Conservation (phyloP, 768 basidiomycete genomes). For the Lactarius sanguifluus region DNA sequence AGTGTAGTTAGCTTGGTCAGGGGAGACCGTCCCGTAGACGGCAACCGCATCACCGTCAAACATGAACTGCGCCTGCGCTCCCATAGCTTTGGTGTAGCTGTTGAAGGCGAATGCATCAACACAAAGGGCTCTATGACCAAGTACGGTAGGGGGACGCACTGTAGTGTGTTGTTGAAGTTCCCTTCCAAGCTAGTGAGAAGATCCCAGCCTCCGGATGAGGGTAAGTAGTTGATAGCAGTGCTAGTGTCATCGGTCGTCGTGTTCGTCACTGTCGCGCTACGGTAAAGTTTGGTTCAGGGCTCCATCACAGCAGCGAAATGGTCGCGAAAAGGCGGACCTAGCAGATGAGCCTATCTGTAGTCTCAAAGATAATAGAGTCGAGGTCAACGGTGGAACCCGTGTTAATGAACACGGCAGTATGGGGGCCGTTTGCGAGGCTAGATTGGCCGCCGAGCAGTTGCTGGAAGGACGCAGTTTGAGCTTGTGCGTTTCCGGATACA, state of each 20-base stretch:
- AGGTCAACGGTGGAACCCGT: conserved; percentile 47
- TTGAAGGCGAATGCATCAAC: conserved; percentile 2
- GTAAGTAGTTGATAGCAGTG: conserved; percentile 42
- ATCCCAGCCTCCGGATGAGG: conserved; percentile 41
- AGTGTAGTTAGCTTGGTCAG: conserved; percentile 50
- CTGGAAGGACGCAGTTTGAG: conserved; percentile 34
- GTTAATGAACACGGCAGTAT: conserved; percentile 49
- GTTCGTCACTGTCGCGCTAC: conserved; percentile 30
- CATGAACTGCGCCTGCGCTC: conserved; percentile 44
- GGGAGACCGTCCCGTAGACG: conserved; percentile 52
- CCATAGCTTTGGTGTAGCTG: conserved; percentile 44
- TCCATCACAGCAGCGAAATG: background rate
- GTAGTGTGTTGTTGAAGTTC: conserved; percentile 44
- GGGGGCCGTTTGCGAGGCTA: conserved; percentile 45
- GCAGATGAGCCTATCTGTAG: conserved; percentile 38
- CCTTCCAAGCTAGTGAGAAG: conserved; percentile 33
- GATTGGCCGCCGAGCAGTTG: conserved; percentile 47
- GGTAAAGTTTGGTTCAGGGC: background rate
- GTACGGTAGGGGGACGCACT: conserved; percentile 39
- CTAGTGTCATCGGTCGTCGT: conserved; percentile 45
- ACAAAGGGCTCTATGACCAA: background rate
- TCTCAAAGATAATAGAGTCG: conserved; percentile 48
- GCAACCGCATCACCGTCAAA: conserved; percentile 56
- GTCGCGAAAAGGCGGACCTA: conserved; percentile 36
- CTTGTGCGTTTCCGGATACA: conserved; percentile 40